Evolutionary conservation across 2,329 filamentous ascomycete genomes (phyloP).

Genomic region (Scedosporium minutisporum): DNA sequence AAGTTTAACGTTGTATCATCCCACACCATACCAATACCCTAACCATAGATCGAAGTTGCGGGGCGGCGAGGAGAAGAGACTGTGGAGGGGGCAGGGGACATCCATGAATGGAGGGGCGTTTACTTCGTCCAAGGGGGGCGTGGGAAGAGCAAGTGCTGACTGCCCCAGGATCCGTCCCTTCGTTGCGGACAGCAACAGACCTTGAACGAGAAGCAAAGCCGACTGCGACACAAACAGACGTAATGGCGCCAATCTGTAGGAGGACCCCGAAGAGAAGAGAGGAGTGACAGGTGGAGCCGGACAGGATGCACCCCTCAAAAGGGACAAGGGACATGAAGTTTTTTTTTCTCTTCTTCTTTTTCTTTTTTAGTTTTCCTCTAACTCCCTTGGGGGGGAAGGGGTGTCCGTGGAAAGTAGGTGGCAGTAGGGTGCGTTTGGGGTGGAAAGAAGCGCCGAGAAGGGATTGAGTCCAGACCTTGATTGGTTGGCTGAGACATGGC

Average conservation of each 20-base stretch:
- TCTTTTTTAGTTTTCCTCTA: background rate
- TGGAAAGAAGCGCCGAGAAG: conserved; percentile 6
- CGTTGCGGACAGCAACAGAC: background rate
- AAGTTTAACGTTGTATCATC: conserved; percentile 4
- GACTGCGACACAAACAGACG: background rate
- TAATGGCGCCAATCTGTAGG: background rate
- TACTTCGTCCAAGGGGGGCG: background rate
- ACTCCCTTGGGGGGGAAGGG: background rate
- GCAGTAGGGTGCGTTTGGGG: background rate
- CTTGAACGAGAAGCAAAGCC: background rate
- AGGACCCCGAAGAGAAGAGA: background rate
- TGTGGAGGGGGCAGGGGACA: background rate
- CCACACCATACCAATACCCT: background rate
- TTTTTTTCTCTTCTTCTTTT: background rate
- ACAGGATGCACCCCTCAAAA: background rate
- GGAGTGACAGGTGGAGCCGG: background rate
- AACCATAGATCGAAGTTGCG: background rate
- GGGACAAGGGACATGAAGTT: background rate
- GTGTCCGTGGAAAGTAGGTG: background rate
- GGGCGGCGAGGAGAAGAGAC: background rate
- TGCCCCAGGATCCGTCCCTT: background rate
- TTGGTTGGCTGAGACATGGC: conserved; percentile 1
- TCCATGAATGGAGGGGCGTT: background rate
- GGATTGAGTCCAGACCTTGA: background rate
- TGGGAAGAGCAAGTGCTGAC: background rate